A percentile compares a stretch with the other conserved stretches of the same genome.
Conservation (phyloP, 1,284 basidiomycete species). For the Ceratobasidium sp. region DNA sequence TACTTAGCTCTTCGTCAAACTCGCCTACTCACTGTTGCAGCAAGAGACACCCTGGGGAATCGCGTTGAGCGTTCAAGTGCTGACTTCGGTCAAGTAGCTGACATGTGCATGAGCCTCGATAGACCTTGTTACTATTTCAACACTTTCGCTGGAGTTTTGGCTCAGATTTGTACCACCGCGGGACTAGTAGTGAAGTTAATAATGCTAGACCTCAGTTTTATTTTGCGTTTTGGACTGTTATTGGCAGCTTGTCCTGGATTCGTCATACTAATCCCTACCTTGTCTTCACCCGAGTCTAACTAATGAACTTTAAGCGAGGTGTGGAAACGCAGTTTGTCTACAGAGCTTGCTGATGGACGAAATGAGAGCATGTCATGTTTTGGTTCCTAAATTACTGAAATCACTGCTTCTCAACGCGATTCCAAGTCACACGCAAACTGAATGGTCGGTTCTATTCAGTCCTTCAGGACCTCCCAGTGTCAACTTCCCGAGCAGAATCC, state of each 20-base stretch:
- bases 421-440: too few relatives aligned
- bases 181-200: slow-evolving; percentile 71
- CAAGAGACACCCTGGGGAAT: slow-evolving; percentile 70
- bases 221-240: slow-evolving; percentile 67
- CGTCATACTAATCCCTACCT: too few relatives aligned
- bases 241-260: slow-evolving; percentile 63
- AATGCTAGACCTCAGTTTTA: slow-evolving; percentile 67
- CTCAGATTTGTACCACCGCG: slow-evolving; percentile 66
- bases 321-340: too few relatives aligned
- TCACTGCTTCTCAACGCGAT: too few relatives aligned
- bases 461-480: too few relatives aligned
- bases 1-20: slow-evolving; percentile 61
- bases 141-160: slow-evolving; percentile 70
- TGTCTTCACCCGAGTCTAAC: too few relatives aligned
- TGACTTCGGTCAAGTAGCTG: slow-evolving; percentile 66
- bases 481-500: too few relatives aligned
- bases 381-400: too few relatives aligned
- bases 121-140: slow-evolving; percentile 68
- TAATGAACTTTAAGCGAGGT: too few relatives aligned
- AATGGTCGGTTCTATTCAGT: too few relatives aligned
- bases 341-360: too few relatives aligned
- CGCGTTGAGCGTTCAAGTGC: slow-evolving; percentile 75
- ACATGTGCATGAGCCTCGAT: slow-evolving; percentile 59
- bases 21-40: slow-evolving; percentile 71
- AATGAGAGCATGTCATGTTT: too few relatives aligned